phyloP scores from a whole-genome alignment of 2,329 filamentous ascomycete genomes.

The Claviceps sp. region DNA sequence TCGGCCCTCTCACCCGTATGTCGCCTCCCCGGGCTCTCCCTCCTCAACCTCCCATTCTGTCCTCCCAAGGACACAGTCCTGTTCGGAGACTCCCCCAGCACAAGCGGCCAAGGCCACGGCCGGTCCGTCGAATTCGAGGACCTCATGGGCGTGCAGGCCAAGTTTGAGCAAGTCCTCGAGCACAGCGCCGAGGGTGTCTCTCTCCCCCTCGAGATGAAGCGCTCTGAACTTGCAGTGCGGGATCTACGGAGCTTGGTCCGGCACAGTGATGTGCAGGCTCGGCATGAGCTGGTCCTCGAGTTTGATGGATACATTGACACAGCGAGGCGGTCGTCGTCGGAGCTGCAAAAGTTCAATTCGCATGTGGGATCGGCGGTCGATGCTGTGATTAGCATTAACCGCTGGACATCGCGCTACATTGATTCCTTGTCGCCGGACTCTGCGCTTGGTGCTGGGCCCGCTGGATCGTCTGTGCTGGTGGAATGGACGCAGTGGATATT shows the following conservation, averaged over 20 bases:
- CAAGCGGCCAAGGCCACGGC: slow-evolving; percentile 7
- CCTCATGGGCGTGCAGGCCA: slow-evolving; percentile 59
- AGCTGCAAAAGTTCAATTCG: slow-evolving; percentile 63
- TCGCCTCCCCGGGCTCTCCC: slow-evolving; percentile 49
- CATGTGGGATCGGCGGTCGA: slow-evolving; percentile 64
- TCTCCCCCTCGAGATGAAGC: slow-evolving; percentile 67
- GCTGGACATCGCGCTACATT: slow-evolving; percentile 59
- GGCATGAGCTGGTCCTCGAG: slow-evolving; percentile 59
- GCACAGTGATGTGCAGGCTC: slow-evolving; percentile 53
- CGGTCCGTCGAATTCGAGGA: slow-evolving; percentile 19
- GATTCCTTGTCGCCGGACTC: slow-evolving; percentile 39
- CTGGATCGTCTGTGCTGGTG: slow-evolving; percentile 23
- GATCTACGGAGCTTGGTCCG: slow-evolving; percentile 16
- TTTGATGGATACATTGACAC: slow-evolving; percentile 65
- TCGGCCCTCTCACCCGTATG: slow-evolving; percentile 56
- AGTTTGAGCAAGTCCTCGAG: slow-evolving; percentile 64
- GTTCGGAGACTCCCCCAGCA: slow-evolving; percentile 4
- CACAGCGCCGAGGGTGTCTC: slow-evolving; percentile 51
- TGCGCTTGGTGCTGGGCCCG: slow-evolving; percentile 15
- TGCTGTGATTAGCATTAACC: slow-evolving; percentile 59
- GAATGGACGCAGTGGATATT: slow-evolving; percentile 33
- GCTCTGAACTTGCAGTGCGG: slow-evolving; percentile 53
- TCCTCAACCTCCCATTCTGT: slow-evolving; percentile 54
- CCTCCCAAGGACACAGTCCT: slow-evolving; percentile 15
- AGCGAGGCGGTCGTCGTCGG: slow-evolving; percentile 48